Conservation (phyloP, 1,284 basidiomycete species). For the Trichosporon faecale region DNA sequence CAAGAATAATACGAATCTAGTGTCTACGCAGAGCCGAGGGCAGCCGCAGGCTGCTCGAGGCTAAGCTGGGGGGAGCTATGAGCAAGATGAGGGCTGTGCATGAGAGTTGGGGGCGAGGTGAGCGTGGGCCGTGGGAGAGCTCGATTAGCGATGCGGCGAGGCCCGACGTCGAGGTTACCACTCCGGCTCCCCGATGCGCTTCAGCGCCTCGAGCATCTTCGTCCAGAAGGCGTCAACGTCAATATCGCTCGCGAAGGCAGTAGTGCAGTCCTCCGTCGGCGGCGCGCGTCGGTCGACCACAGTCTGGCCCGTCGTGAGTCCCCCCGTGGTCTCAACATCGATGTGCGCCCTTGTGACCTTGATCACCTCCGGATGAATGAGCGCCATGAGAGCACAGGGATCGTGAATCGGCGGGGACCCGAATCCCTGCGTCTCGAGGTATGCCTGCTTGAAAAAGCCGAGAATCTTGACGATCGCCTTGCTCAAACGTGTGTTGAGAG, state of each 20-base stretch:
- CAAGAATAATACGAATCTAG: neutral
- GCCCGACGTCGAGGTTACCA: neutral
- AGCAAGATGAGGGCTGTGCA: too few relatives aligned
- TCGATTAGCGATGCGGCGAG: too few relatives aligned
- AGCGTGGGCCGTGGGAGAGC: too few relatives aligned
- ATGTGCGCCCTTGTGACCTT: slow-evolving; percentile 10
- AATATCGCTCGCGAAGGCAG: slow-evolving; percentile 21
- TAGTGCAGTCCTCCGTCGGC: slow-evolving; percentile 11
- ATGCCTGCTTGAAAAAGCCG: slow-evolving; percentile 19
- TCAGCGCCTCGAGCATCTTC: slow-evolving; percentile 20
- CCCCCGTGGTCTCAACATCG: slow-evolving; percentile 20
- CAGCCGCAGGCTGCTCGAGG: too few relatives aligned
- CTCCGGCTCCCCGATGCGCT: slow-evolving; percentile 18
- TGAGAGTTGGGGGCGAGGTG: too few relatives aligned
- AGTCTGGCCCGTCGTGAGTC: slow-evolving; percentile 23
- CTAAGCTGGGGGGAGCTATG: too few relatives aligned
- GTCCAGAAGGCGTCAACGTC: slow-evolving; percentile 23
- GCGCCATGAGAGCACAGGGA: slow-evolving; percentile 21
- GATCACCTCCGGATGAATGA: slow-evolving; percentile 20
- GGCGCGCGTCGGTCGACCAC: slow-evolving; percentile 18
- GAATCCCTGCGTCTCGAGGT: slow-evolving; percentile 19
- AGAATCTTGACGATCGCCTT: slow-evolving; percentile 19
- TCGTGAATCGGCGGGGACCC: slow-evolving; percentile 26
- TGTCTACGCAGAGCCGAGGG: neutral
- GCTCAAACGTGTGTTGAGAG: slow-evolving; percentile 17